These are phyloP conservation scores for Huntiella omanensis DNA, from an alignment of 2,329 filamentous ascomycete genomes.

Conservation along the genomic window DNA sequence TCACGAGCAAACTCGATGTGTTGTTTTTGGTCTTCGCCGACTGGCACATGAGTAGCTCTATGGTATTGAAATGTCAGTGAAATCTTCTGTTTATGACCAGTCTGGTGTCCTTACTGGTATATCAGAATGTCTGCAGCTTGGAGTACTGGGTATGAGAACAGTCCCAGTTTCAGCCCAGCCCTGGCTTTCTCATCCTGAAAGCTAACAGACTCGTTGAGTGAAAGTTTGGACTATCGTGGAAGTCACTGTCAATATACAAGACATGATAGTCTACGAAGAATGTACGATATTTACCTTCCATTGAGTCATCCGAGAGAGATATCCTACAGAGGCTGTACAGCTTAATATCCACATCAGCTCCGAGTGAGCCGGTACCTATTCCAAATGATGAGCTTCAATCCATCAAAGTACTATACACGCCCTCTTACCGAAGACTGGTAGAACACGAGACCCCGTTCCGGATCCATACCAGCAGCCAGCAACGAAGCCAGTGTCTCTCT, in stretches of 20 bases:
- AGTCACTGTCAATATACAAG: neutral
- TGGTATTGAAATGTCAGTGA: neutral
- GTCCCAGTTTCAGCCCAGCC: constrained; percentile 54
- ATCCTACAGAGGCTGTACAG: constrained; percentile 79
- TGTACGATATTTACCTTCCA: constrained; percentile 54
- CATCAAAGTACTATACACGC: neutral
- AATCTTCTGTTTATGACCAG: neutral
- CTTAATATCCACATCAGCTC: constrained; percentile 97
- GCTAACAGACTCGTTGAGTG: constrained; percentile 38
- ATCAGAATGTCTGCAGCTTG: constrained; percentile 89
- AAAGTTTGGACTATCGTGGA: constrained; percentile 48
- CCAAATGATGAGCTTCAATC: neutral
- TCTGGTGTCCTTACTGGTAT: constrained; percentile 37
- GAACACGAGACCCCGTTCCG: constrained; percentile 60
- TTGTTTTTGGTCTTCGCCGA: constrained; percentile 87
- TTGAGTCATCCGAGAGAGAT: constrained; percentile 95
- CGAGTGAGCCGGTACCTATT: constrained; percentile 53
- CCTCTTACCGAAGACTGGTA: constrained; percentile 51
- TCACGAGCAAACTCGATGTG: constrained; percentile 87
- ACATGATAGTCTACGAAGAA: neutral
- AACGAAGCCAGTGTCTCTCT: constrained; percentile 62
- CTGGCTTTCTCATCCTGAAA: constrained; percentile 40
- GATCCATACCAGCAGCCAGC: constrained; percentile 67
- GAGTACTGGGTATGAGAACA: constrained; percentile 91
- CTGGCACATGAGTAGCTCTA: constrained; percentile 81